Evolutionary conservation across 148 eudicot genomes (phyloP), one percentile per base, ranked within the genome.

Genomic region (Persicaria maculosa): DNA sequence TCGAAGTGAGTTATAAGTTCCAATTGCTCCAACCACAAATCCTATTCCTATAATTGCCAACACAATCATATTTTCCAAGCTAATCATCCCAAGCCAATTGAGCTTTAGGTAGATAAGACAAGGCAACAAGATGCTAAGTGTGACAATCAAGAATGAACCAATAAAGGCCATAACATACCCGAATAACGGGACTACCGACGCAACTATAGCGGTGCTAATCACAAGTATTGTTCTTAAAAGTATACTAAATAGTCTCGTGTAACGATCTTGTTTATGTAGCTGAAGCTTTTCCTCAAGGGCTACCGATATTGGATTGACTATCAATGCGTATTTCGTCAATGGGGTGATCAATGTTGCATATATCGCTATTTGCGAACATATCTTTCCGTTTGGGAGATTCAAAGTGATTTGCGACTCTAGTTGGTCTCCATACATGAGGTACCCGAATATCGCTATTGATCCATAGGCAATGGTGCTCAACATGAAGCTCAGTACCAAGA

Each of bases 81-180:
- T 7, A 82, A 45, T n/a, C 69, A 74, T 54, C 62, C 12, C 9
- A 54, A 79, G 72, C 58, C 78, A 79, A 40, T 64, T 83, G 68
- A 90, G 80, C 77, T 86, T 92, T 25, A 90, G 46, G 78, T 87
- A 90, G 47, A 88, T 85, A 0, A 90, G 47, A 54, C 93, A 92
- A 0, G 95, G 95, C 50, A 92, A 64, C 71, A 89, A 76, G 0
- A 88, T 83, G 0, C 91, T 83, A 14, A 79, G 85, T 0, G 77
- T 76, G 0, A 90, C 79, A 20, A 90, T 71, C 11, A 90, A 19
- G 17, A 87, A 83, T 7, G 93, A 84, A 3, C 93, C 93, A 0
- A 78, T 88, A 45, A 90, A 84, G 0, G 88, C 84, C 95, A 90
- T 86, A 0, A 92, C 82, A 44, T 84, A 80, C 9, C 90, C 95